phyloP scores from a whole-genome alignment of 768 basidiomycete species.

The Amanita exitialis region DNA sequence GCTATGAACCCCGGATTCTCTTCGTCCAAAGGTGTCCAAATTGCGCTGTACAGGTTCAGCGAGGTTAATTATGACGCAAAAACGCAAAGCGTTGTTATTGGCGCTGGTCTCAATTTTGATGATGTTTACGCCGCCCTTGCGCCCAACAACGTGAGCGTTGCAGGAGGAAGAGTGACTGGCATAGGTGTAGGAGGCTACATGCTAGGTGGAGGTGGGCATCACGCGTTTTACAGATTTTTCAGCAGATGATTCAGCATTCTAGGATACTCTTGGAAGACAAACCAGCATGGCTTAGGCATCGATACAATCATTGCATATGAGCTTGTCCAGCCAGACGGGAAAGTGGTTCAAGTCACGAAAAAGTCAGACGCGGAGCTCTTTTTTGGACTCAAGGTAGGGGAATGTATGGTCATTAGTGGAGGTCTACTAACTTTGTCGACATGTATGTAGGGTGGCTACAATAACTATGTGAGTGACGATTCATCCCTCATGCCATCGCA shows the following conservation, averaged over 20 bases:
- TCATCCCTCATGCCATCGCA: conserved; percentile 15
- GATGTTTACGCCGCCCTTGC: conserved; percentile 34
- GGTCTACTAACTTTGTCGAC: no score
- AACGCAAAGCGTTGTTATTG: conserved; percentile 19
- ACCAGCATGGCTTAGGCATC: conserved; percentile 1
- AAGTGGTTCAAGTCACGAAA: conserved; percentile 24
- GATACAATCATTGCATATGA: conserved; percentile 47
- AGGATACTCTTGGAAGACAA: conserved; percentile 49
- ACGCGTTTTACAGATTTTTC: conserved; percentile 24
- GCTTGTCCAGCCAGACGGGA: conserved; percentile 48
- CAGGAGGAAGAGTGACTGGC: conserved; percentile 37
- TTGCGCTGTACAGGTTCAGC: conserved; percentile 30
- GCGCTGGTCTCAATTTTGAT: conserved; percentile 37
- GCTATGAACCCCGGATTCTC: conserved; percentile 34
- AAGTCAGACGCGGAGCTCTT: conserved; percentile 27
- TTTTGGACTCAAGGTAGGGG: conserved; percentile 28
- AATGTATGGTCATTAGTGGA: no score
- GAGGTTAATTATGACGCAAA: conserved; percentile 22
- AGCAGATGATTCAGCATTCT: conserved; percentile 19
- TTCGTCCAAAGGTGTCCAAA: conserved; percentile 41
- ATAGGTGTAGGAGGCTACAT: conserved; percentile 38
- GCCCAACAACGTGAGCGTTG: conserved; percentile 30
- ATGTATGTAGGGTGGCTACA: conserved; percentile 24
- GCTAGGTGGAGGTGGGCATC: conserved; percentile 35
- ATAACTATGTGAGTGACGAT: conserved; percentile 36